Percentiles rank a stretch among this genome's conserved stretches.
Evolutionary conservation across 345 rosid genomes (phyloP).

Genomic region (Microthlaspi erraticum): DNA sequence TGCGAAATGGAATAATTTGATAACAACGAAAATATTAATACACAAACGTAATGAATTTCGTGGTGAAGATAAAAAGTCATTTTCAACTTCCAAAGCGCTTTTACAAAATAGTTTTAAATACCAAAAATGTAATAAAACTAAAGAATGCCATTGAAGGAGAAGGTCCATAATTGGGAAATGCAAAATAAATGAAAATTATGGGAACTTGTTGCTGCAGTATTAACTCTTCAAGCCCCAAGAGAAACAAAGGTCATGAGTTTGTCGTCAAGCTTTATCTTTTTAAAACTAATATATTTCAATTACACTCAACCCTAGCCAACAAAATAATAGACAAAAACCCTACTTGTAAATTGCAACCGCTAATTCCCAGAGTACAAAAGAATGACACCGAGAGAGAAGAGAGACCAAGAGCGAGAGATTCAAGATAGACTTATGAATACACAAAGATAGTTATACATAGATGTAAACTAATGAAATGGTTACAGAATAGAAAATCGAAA

Average conservation of each 20-base stretch:
- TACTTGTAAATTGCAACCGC: constrained; percentile 34
- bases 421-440: neutral
- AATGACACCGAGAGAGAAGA: neutral
- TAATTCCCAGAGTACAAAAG: constrained; percentile 13
- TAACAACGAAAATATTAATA: neutral
- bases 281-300: neutral
- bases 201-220: constrained; percentile 50
- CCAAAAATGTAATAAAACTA: constrained; percentile 18
- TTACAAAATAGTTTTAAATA: neutral
- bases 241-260: constrained; percentile 35
- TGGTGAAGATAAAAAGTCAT: neutral
- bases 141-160: constrained; percentile 34
- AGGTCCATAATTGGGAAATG: constrained; percentile 43
- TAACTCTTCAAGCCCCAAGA: constrained; percentile 47
- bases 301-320: constrained; percentile 45
- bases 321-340: constrained; percentile 29
- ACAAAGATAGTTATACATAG: too few species aligned
- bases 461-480: too few species aligned
- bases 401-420: neutral
- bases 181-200: constrained; percentile 39
- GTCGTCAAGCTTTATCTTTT: constrained; percentile 33
- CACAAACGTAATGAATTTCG: neutral
- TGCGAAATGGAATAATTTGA: neutral
- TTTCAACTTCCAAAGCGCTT: constrained; percentile 37
- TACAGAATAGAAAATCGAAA: neutral